A percentile compares a stretch with the other conserved stretches of the same genome.
These are phyloP conservation scores for Myriosclerotinia scirpicola DNA, from an alignment of 2,329 filamentous ascomycete genomes.

Conservation along the genomic window DNA sequence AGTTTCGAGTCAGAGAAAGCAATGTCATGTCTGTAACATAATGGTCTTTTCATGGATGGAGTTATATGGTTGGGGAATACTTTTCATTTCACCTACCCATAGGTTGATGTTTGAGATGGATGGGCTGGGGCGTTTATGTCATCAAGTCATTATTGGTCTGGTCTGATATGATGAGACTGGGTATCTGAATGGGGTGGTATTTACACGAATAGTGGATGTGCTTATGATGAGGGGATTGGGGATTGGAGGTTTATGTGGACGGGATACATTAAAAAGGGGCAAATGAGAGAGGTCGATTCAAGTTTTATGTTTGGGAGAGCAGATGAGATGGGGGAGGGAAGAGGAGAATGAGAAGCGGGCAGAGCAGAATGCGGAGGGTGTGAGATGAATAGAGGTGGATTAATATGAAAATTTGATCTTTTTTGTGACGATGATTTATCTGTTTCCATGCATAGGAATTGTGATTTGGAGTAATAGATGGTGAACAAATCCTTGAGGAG, in stretches of 20 bases:
- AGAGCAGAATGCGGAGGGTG: background rate
- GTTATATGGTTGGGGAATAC: conserved; percentile 12
- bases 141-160: conserved; percentile 12
- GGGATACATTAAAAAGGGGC: conserved; percentile 8
- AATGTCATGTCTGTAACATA: conserved; percentile 18
- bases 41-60: conserved; percentile 12
- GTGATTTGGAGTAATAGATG: background rate
- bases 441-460: background rate
- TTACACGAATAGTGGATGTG: conserved; percentile 13
- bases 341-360: background rate
- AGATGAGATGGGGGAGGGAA: background rate
- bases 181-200: background rate
- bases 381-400: conserved; percentile 1
- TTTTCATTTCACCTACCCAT: conserved; percentile 9
- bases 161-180: background rate
- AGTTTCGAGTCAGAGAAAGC: conserved; percentile 7
- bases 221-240: background rate
- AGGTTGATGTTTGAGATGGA: conserved; percentile 13
- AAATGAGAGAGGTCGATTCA: conserved; percentile 9
- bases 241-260: background rate
- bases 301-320: background rate
- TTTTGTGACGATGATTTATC: conserved; percentile 5
- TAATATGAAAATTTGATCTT: conserved; percentile 12
- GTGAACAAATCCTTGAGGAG: background rate
- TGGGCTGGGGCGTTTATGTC: conserved; percentile 14